Percentiles rank a stretch among this genome's conserved stretches.
Evolutionary conservation across 163 green algal genomes (phyloP).

Genomic region (Scenedesmus sp.): DNA sequence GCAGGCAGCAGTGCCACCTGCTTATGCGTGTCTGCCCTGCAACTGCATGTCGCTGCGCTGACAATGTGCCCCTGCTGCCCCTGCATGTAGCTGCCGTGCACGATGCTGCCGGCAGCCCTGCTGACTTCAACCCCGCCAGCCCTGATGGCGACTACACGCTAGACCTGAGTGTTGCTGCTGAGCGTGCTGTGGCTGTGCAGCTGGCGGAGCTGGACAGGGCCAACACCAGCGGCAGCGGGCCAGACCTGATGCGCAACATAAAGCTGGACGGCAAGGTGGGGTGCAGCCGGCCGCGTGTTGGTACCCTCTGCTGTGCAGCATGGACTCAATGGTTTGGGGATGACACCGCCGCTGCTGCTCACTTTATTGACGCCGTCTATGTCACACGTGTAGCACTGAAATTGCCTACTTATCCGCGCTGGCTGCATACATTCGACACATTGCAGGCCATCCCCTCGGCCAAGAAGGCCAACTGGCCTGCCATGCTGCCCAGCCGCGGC

Average conservation of each 20-base stretch:
- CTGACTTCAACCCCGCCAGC: slow-evolving; percentile 75
- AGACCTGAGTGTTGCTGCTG: slow-evolving; percentile 57
- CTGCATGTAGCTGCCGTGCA: slow-evolving; percentile 29
- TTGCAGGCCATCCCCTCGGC: slow-evolving; percentile 20
- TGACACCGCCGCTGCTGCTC: too few relatives aligned
- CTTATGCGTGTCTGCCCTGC: neutral
- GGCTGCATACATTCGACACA: too few relatives aligned
- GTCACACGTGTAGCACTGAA: too few relatives aligned
- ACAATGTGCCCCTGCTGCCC: neutral
- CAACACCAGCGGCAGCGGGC: neutral
- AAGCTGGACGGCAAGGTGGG: slow-evolving; percentile 59
- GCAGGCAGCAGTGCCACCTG: neutral
- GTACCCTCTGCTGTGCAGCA: too few relatives aligned
- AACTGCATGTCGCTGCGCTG: too few relatives aligned
- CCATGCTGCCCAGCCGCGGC: slow-evolving; percentile 35
- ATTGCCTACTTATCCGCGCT: too few relatives aligned
- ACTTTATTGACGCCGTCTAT: too few relatives aligned
- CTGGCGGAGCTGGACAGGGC: slow-evolving; percentile 66
- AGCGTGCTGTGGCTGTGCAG: slow-evolving; percentile 69
- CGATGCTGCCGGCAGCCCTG: slow-evolving; percentile 30
- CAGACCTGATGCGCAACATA: slow-evolving; percentile 71
- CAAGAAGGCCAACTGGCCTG: slow-evolving; percentile 49
- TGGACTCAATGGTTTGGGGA: too few relatives aligned
- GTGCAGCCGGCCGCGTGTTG: too few relatives aligned
- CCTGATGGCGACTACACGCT: slow-evolving; percentile 74